Base-by-base conservation (phyloP, 2,329 filamentous ascomycete genomes). In the Acephala macrosclerotiorum region DNA sequence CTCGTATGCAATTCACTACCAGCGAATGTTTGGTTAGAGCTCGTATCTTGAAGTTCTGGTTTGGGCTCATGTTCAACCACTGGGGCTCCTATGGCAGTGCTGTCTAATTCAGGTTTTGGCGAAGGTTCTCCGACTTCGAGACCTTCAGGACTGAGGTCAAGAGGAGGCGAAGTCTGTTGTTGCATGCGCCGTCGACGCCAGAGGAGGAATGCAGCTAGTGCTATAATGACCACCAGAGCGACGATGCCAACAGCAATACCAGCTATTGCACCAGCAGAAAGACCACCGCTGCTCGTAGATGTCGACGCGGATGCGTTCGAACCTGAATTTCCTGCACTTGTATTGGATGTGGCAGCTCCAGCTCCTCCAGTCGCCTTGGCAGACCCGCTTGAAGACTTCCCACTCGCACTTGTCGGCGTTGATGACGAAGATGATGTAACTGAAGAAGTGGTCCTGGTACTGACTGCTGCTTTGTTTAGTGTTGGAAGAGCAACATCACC, bases 231-330 rank as follows among this genome's bases (percentile, higher is more conserved):
- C 18, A 58, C 16, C 20, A 65, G 16, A 3, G 58, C 29, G 1
- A 58, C 35, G 18, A 58, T 14, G 1, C 58, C 63, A 22, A 65
- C n/a, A 16, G 58, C 63, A 29, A 65, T 61, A 20, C 63, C 63
- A 20, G 25, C 53, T 35, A 36, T 61, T 11, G 45, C 63, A 51
- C 58, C 63, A 3, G 58, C 55, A 2, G 53, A 49, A 20, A 61
- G 22, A 12, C 63, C 38, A 8, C 47, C 18, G 51, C 16, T 29
- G 7, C 14, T 11, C 9, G 20, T 11, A 47, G 61, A 6, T 22
- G n/a, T 25, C 45, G 45, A 11, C n/a, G 2, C n/a, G 11, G 45
- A 49, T 49, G 45, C 20, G 7, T 18, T 20, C n/a, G 9, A 9
- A 49, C 5, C 25, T 14, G 7, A 9, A 12, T 22, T 11, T 49